These are phyloP conservation scores for Lavandula angustifolia DNA, from an alignment of 257 asterid species.

Conservation along the genomic window DNA sequence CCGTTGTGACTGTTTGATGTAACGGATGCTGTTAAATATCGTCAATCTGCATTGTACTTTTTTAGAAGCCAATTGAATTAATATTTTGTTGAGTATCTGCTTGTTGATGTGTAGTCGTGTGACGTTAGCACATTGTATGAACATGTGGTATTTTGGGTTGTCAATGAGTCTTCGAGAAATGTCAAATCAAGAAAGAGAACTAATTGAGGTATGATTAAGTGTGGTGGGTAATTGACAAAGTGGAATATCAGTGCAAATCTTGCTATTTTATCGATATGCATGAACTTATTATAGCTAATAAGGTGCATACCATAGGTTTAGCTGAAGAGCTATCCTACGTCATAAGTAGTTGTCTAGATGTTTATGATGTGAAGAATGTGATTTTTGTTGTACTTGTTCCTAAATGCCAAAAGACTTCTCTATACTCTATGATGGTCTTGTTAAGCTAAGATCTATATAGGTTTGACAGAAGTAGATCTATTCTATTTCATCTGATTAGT, in stretches of 20 bases:
- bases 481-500: too few species aligned
- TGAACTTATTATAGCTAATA: neutral
- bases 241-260: neutral
- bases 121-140: neutral
- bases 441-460: neutral
- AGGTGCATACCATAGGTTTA: neutral
- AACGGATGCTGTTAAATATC: slow-evolving; percentile 19
- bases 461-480: too few species aligned
- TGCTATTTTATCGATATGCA: neutral
- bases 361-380: neutral
- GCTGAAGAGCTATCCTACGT: neutral
- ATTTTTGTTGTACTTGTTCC: neutral
- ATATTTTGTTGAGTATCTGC: slow-evolving; percentile 23
- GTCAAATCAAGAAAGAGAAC: neutral
- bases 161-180: neutral
- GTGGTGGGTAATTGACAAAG: too few species aligned
- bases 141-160: neutral
- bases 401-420: slow-evolving; percentile 5
- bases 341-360: slow-evolving; percentile 10
- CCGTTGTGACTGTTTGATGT: slow-evolving; percentile 18
- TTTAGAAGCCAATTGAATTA: slow-evolving; percentile 14
- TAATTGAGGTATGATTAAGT: slow-evolving; percentile 5
- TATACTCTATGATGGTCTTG: neutral
- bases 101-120: slow-evolving; percentile 2
- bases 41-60: slow-evolving; percentile 13